A percentile compares a stretch with the other conserved stretches of the same genome.
Conservation (phyloP, 1,284 basidiomycete species). For the Malassezia pachydermatis region DNA sequence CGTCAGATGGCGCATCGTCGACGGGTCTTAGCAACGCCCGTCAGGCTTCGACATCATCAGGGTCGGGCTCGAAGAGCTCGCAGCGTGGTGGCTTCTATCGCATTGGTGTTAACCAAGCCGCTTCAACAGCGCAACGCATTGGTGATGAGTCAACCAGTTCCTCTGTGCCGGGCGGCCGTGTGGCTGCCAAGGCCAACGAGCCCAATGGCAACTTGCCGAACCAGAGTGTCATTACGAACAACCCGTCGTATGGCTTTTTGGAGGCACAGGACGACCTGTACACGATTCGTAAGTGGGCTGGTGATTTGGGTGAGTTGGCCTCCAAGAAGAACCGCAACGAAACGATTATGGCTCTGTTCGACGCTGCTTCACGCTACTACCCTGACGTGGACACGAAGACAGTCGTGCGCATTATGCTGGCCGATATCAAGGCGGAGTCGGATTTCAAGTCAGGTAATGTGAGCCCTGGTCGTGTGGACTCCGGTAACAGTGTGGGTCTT, state of each 20-base stretch:
- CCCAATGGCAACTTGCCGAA: conserved; percentile 16
- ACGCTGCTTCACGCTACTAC: conserved; percentile 39
- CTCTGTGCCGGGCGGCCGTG: background rate
- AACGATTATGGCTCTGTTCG: conserved; percentile 36
- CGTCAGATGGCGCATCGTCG: background rate
- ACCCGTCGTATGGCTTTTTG: conserved; percentile 26
- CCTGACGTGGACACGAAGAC: conserved; percentile 36
- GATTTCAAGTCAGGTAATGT: conserved; percentile 27
- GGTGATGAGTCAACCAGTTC: background rate
- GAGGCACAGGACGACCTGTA: conserved; percentile 34
- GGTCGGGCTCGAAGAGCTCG: background rate
- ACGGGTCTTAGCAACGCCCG: too few species aligned
- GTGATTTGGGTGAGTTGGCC: conserved; percentile 26
- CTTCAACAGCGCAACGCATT: background rate
- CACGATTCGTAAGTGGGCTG: conserved; percentile 38
- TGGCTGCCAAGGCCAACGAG: conserved; percentile 8
- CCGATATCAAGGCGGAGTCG: conserved; percentile 44
- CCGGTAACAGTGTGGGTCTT: conserved; percentile 34
- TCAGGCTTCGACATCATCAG: background rate
- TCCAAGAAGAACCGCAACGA: conserved; percentile 29
- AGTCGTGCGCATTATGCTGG: conserved; percentile 32
- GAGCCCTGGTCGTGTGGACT: conserved; percentile 32
- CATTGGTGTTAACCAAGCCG: background rate
- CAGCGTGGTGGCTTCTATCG: conserved; percentile 11
- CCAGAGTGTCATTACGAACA: conserved; percentile 26